Percentiles rank a stretch among this genome's conserved stretches.
Evolutionary conservation across 2,329 filamentous ascomycete genomes (phyloP).

Genomic region (Alternaria solani): DNA sequence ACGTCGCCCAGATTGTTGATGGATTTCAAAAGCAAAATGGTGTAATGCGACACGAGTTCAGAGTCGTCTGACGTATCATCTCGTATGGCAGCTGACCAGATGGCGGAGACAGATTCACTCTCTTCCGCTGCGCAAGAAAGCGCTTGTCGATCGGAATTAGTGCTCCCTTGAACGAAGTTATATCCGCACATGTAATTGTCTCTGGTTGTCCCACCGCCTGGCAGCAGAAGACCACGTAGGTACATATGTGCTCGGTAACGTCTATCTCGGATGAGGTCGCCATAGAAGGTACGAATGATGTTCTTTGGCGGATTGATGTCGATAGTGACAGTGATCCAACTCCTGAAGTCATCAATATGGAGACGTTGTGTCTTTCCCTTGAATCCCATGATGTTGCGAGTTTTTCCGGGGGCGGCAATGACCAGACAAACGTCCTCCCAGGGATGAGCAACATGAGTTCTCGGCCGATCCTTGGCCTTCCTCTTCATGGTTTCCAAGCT

Average conservation of each 20-base stretch:
- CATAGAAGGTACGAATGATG: not conserved
- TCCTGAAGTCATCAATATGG: not conserved
- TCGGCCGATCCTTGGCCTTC: not conserved
- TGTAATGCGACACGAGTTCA: not conserved
- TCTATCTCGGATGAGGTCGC: not conserved
- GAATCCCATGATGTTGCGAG: not conserved
- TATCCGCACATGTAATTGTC: not conserved
- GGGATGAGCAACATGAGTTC: slow-evolving; percentile 1
- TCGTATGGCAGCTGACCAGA: not conserved
- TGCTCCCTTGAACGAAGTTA: not conserved
- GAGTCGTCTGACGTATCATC: not conserved
- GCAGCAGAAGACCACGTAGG: not conserved
- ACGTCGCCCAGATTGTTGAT: not conserved
- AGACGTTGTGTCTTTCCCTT: not conserved
- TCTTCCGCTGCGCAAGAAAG: not conserved
- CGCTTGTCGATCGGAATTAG: not conserved
- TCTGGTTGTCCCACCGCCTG: not conserved
- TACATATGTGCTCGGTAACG: not conserved
- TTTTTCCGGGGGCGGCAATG: slow-evolving; percentile 11
- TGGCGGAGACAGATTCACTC: not conserved
- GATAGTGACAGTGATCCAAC: not conserved
- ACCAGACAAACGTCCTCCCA: slow-evolving; percentile 27
- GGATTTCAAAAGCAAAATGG: not conserved
- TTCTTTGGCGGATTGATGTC: not conserved
- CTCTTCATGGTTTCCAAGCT: not conserved